A percentile compares a stretch with the other conserved stretches of the same genome.
Evolutionary conservation across 306 rosid species (phyloP).

Genomic region (Abrus precatorius): DNA sequence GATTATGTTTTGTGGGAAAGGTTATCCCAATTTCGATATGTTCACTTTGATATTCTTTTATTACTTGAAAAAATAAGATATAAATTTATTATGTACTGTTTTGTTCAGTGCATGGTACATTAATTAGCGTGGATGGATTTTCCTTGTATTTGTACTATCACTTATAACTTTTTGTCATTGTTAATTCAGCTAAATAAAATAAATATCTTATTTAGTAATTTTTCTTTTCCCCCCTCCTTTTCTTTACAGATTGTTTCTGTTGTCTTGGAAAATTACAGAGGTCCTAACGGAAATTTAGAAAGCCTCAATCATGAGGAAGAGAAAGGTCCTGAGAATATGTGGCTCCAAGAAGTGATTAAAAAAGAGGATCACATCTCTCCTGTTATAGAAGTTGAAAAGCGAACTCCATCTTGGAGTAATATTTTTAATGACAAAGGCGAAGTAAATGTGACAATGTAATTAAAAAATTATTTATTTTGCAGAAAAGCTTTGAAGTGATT

Average conservation of each 20-base stretch:
- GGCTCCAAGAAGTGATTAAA: slow-evolving; percentile 63
- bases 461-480: background rate
- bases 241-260: slow-evolving; percentile 79
- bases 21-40: too few species aligned
- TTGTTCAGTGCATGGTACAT: too few species aligned
- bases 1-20: too few species aligned
- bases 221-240: slow-evolving; percentile 11
- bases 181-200: slow-evolving; percentile 8
- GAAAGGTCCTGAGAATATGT: slow-evolving; percentile 52
- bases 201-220: slow-evolving; percentile 32
- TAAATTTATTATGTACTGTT: too few species aligned
- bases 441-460: slow-evolving; percentile 72
- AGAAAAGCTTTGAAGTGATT: slow-evolving; percentile 35
- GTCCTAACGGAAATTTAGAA: slow-evolving; percentile 47
- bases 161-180: background rate
- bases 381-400: slow-evolving; percentile 55
- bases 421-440: slow-evolving; percentile 71
- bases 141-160: too few species aligned
- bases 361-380: slow-evolving; percentile 60
- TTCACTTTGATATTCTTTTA: too few species aligned
- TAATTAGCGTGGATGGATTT: too few species aligned
- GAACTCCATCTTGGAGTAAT: slow-evolving; percentile 71
- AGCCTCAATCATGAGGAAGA: slow-evolving; percentile 46
- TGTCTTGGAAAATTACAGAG: slow-evolving; percentile 86
- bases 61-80: too few species aligned